A percentile compares a stretch with the other conserved stretches of the same genome.
Evolutionary conservation across 176 grass and related monocot genomes (phyloP).

Genomic region (Echinochloa phyllopogon): DNA sequence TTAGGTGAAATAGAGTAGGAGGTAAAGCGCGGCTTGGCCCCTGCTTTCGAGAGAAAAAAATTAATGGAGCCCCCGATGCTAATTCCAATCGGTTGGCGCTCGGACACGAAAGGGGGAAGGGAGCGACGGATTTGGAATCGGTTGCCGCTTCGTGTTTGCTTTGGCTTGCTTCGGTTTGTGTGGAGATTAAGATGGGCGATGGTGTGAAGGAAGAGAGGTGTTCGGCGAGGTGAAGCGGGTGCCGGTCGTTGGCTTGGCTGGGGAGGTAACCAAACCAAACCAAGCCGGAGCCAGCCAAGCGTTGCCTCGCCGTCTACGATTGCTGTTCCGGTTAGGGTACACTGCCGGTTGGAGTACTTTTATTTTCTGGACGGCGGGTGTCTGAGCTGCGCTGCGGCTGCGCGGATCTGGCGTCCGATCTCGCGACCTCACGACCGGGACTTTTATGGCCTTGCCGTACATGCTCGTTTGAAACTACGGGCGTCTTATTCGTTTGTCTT

Average conservation of each 20-base stretch:
- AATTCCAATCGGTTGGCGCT: background rate
- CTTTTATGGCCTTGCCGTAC: conserved; percentile 10
- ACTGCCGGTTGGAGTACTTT: no score
- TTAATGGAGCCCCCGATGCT: background rate
- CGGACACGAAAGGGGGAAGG: background rate
- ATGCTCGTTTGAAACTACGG: background rate
- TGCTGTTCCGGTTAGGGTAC: conserved; percentile 8
- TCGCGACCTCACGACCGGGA: background rate
- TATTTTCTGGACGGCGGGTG: background rate
- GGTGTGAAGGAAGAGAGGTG: conserved; percentile 17
- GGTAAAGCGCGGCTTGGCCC: background rate
- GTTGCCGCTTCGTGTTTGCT: conserved; percentile 24
- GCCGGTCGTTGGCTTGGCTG: conserved; percentile 36
- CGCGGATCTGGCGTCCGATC: background rate
- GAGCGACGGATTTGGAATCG: conserved; percentile 9
- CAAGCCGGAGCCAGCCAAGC: background rate
- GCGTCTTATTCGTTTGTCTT: no score
- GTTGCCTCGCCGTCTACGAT: conserved; percentile 35
- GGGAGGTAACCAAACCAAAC: conserved; percentile 21
- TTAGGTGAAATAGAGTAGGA: conserved; percentile 46
- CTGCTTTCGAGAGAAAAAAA: background rate
- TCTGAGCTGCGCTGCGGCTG: background rate
- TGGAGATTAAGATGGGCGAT: conserved; percentile 1
- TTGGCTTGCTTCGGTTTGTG: background rate
- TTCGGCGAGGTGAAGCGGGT: background rate